These are phyloP conservation scores for Sporothrix brasiliensis DNA, from an alignment of 2,329 filamentous ascomycete species.

Conservation along the genomic window DNA sequence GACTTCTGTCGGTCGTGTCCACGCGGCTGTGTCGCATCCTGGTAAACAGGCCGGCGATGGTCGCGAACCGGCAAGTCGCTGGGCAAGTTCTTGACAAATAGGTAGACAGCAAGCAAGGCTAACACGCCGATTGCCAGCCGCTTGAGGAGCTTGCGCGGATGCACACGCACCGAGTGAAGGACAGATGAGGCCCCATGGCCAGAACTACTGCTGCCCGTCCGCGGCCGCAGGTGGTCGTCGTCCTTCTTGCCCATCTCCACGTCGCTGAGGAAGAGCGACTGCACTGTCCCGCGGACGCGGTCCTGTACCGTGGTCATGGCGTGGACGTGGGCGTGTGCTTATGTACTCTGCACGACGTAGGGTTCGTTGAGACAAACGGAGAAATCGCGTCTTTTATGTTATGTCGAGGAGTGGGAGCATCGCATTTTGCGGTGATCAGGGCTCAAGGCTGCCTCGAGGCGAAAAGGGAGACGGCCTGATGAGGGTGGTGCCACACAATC, in stretches of 20 bases:
- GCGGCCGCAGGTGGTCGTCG: slow-evolving; percentile 51
- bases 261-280: slow-evolving; percentile 53
- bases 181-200: slow-evolving; percentile 30
- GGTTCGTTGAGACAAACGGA: background rate
- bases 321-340: background rate
- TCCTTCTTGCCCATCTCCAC: slow-evolving; percentile 64
- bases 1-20: background rate
- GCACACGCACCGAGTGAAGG: slow-evolving; percentile 51
- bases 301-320: slow-evolving; percentile 30
- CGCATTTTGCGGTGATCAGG: slow-evolving; percentile 6
- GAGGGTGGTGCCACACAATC: background rate
- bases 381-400: slow-evolving; percentile 12
- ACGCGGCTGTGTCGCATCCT: slow-evolving; percentile 31
- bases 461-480: background rate
- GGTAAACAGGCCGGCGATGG: slow-evolving; percentile 47
- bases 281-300: slow-evolving; percentile 44
- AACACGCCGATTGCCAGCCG: slow-evolving; percentile 54
- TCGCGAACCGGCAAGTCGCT: slow-evolving; percentile 47
- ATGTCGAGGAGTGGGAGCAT: slow-evolving; percentile 1
- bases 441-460: background rate
- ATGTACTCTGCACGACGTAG: no score
- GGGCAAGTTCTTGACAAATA: slow-evolving; percentile 68
- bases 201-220: slow-evolving; percentile 31
- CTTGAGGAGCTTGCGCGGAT: slow-evolving; percentile 57
- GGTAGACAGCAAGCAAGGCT: slow-evolving; percentile 58